Conservation (phyloP, 192 early-diverging fungal genomes). For the Podila epigama region DNA sequence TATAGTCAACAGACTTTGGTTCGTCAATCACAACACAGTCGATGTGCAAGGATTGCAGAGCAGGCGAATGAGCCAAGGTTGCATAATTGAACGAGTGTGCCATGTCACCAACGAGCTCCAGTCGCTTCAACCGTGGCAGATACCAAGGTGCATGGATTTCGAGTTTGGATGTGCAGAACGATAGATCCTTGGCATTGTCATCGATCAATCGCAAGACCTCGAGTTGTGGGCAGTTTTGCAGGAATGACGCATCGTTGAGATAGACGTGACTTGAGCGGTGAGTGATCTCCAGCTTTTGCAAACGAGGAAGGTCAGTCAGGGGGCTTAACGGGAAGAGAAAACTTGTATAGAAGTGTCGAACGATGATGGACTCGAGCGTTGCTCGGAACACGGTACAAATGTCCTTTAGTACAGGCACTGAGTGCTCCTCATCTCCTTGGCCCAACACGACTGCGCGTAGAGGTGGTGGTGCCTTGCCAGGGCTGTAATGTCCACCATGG, state of each 20-base stretch:
- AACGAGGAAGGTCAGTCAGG: not conserved
- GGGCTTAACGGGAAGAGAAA: not conserved
- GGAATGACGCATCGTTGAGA: conserved; percentile 3
- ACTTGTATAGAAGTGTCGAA: not conserved
- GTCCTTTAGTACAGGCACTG: conserved; percentile 19
- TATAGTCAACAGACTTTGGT: not conserved
- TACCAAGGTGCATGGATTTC: conserved; percentile 9
- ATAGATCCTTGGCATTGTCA: not conserved
- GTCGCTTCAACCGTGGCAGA: conserved; percentile 5
- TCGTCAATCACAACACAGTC: not conserved
- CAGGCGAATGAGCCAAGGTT: not conserved
- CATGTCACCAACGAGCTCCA: conserved; percentile 8
- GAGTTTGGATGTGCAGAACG: not conserved
- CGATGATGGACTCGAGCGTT: conserved; percentile 7
- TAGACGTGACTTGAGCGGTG: not conserved
- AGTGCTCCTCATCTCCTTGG: not conserved
- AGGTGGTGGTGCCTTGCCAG: conserved; percentile 9
- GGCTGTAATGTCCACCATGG: conserved; percentile 9
- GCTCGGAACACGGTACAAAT: conserved; percentile 8
- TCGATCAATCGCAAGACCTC: conserved; percentile 6
- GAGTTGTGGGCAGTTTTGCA: conserved; percentile 8
- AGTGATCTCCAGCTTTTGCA: conserved; percentile 10
- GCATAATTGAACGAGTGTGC: conserved; percentile 20
- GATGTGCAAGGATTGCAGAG: conserved; percentile 3
- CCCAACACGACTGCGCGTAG: conserved; percentile 3